Conservation (phyloP, 1,284 basidiomycete species). For the Ceratobasidium sp. region DNA sequence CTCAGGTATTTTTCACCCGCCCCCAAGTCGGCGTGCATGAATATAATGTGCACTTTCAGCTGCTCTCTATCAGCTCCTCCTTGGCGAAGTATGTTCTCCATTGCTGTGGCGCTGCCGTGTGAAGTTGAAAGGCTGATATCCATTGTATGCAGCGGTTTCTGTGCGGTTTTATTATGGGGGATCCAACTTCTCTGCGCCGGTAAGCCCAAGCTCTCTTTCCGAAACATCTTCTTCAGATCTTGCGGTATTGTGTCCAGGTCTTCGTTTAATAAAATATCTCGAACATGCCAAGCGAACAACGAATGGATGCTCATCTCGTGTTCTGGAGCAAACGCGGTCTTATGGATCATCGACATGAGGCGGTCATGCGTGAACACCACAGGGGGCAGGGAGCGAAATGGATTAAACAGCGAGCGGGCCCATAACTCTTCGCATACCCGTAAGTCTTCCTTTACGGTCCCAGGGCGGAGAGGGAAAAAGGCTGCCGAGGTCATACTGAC, state of each 20-base stretch:
- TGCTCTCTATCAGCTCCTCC: conserved; percentile 38
- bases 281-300: not conserved
- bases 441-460: not conserved
- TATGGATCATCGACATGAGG: not conserved
- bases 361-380: not conserved
- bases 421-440: not conserved
- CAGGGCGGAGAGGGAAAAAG: conserved; percentile 4
- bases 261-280: not conserved
- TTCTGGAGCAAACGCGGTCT: not conserved
- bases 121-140: conserved; percentile 55
- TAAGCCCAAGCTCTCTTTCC: conserved; percentile 54
- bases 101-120: conserved; percentile 52
- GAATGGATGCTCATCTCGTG: not conserved
- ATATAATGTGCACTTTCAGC: not conserved
- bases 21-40: conserved; percentile 55
- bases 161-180: conserved; percentile 52
- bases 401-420: conserved; percentile 9
- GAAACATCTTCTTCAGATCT: conserved; percentile 54
- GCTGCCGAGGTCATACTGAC: conserved; percentile 28
- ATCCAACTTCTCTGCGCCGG: conserved; percentile 50
- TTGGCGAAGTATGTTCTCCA: conserved; percentile 54
- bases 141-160: conserved; percentile 53
- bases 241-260: conserved; percentile 51
- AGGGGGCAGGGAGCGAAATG: not conserved
- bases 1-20: conserved; percentile 51